Evolutionary conservation across 257 asterid species (phyloP).

Genomic region (Solanum lignicaule): DNA sequence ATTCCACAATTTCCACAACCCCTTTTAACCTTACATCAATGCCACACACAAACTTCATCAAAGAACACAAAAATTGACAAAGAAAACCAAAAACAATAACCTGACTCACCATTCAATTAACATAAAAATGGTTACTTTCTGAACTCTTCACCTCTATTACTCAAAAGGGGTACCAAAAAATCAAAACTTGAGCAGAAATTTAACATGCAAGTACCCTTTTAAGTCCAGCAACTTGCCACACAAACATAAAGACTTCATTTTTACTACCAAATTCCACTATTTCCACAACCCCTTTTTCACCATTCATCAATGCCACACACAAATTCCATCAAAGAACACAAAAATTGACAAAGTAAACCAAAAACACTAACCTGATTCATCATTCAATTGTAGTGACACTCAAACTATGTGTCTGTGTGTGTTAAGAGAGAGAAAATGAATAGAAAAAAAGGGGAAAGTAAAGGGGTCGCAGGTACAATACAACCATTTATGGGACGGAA

Average conservation of each 20-base stretch:
- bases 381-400: conserved; percentile 1
- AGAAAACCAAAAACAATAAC: not conserved
- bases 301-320: not conserved
- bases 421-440: conserved; percentile 10
- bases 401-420: not conserved
- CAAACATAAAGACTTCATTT: not conserved
- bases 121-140: not conserved
- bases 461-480: not conserved
- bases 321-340: not conserved
- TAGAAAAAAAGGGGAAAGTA: conserved; percentile 18
- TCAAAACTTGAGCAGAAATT: not conserved
- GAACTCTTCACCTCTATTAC: not conserved
- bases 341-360: not conserved
- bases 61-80: not conserved
- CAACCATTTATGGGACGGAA: conserved; percentile 39
- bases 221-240: not conserved
- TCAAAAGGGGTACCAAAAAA: not conserved
- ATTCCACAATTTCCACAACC: not conserved
- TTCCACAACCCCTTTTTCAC: not conserved
- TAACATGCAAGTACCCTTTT: not conserved
- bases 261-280: not conserved
- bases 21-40: not conserved
- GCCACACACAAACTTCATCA: not conserved
- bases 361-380: conserved; percentile 6
- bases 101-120: not conserved